phyloP scores from a whole-genome alignment of 768 basidiomycete genomes.

The Kwoniella bestiolae region DNA sequence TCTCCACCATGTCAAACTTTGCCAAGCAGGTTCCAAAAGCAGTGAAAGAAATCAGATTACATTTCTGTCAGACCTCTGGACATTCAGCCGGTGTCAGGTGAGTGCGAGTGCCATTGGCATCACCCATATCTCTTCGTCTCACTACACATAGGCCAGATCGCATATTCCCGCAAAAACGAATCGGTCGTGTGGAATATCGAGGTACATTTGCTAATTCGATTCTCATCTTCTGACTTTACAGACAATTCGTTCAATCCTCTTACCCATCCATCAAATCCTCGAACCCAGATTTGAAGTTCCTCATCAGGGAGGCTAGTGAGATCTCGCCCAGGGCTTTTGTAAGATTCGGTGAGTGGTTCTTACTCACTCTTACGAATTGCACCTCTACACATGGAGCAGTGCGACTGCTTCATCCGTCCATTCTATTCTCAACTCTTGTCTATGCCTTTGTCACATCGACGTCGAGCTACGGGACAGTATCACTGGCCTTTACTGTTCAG shows the following conservation, averaged over 20 bases:
- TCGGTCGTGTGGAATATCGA: no score
- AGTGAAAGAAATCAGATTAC: slow-evolving; percentile 57
- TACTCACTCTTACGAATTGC: neutral
- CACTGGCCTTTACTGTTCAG: no score
- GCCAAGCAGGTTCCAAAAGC: slow-evolving; percentile 53
- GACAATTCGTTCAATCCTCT: slow-evolving; percentile 53
- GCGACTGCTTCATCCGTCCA: no score
- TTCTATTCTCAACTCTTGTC: no score
- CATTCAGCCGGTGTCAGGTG: slow-evolving; percentile 55
- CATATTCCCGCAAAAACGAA: no score
- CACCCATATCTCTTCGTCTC: no score
- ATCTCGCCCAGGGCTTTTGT: slow-evolving; percentile 55
- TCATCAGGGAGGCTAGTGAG: slow-evolving; percentile 56
- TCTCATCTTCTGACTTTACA: slow-evolving; percentile 21
- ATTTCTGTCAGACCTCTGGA: slow-evolving; percentile 54
- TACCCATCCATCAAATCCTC: slow-evolving; percentile 56
- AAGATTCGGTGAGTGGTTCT: slow-evolving; percentile 51
- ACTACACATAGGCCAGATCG: no score
- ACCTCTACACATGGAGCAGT: no score
- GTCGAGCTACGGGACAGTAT: no score
- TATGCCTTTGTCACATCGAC: no score
- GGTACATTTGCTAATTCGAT: no score
- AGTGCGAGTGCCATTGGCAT: no score
- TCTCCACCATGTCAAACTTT: slow-evolving; percentile 48
- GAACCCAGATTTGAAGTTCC: slow-evolving; percentile 56